phyloP scores from a whole-genome alignment of 306 rosid species.

The Vicia faba region DNA sequence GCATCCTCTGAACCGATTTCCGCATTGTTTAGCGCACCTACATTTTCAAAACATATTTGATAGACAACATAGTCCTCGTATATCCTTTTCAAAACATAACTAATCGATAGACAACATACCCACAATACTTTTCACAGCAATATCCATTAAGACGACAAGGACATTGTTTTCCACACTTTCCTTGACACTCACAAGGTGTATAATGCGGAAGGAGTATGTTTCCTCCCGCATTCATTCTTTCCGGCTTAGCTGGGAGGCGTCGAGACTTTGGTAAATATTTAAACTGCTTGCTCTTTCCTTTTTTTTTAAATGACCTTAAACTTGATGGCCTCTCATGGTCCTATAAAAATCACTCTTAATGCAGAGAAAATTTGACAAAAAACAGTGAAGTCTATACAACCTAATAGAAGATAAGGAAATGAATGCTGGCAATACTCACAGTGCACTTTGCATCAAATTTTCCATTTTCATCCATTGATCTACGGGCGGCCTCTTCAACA shows the following conservation, averaged over 20 bases:
- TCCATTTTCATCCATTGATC: conserved; percentile 51
- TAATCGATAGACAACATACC: conserved; percentile 51
- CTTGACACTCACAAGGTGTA: conserved; percentile 76
- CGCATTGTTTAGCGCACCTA: conserved; percentile 84
- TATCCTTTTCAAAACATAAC: not conserved
- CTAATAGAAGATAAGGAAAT: conserved; percentile 23
- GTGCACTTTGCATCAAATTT: conserved; percentile 44
- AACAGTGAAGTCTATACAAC: not conserved
- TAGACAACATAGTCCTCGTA: too few relatives aligned
- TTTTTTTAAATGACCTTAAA: conserved; percentile 55
- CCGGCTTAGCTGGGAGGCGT: conserved; percentile 63
- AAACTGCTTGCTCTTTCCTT: conserved; percentile 70
- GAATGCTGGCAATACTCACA: conserved; percentile 46
- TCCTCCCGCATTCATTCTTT: conserved; percentile 62
- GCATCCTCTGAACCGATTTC: conserved; percentile 81
- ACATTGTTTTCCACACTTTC: conserved; percentile 79
- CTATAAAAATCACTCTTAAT: conserved; percentile 37
- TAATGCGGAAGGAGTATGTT: conserved; percentile 55
- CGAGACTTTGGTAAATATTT: conserved; percentile 69
- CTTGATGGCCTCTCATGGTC: conserved; percentile 60
- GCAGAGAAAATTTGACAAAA: conserved; percentile 5
- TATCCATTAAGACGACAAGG: conserved; percentile 65
- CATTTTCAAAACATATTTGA: not conserved
- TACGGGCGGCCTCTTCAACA: conserved; percentile 45
- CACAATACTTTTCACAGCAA: conserved; percentile 90